Evolutionary conservation across 768 basidiomycete genomes (phyloP), one percentile per base, ranked within the genome.

Genomic region (Lyophyllum decastes): DNA sequence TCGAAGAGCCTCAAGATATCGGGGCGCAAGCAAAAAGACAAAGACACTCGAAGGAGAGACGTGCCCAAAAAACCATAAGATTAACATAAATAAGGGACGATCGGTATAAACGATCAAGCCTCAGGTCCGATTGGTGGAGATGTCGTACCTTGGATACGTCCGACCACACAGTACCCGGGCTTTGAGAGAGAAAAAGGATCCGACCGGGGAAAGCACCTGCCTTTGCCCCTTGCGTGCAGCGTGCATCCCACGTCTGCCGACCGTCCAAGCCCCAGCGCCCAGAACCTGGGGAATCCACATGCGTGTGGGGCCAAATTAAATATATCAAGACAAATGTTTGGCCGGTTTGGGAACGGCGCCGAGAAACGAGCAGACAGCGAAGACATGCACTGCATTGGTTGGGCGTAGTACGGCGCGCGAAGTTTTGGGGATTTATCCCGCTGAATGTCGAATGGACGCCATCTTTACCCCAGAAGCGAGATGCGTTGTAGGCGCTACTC

Each of bases 71-170:
- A 62, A 52, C 41, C 14, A 38, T 33, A 14, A 26, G 26, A 11
- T 34, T 43, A 16, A 19, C 49, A 48, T 53, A 43, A 49, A 48
- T 38, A 22, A 44, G 34, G 57, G 48, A 49, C 4, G 30, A 30
- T 41, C 16, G 40, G n/a, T 46, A 49, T 12, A 3, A 16, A 9
- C 24, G 14, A n/a, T 30, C 26, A 43, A 10, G 49, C n/a, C 47
- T 58, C 49, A 40, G 25, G 8, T 47, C 56, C 56, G 56, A 54
- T 50, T 45, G 14, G 22, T 25, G n/a, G 34, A 19, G 50, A 25
- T n/a, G 24, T 55, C 52, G 59, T 59, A 25, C 49, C 54, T 55
- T 22, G 44, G 24, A 19, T 26, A 19, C 40, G 41, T 53, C 57
- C 57, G 57, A 49, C 25, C n/a, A 30, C n/a, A 19, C 1, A 11